Conservation (phyloP, 2,329 filamentous ascomycete species). For the Aureobasidium sp. region DNA sequence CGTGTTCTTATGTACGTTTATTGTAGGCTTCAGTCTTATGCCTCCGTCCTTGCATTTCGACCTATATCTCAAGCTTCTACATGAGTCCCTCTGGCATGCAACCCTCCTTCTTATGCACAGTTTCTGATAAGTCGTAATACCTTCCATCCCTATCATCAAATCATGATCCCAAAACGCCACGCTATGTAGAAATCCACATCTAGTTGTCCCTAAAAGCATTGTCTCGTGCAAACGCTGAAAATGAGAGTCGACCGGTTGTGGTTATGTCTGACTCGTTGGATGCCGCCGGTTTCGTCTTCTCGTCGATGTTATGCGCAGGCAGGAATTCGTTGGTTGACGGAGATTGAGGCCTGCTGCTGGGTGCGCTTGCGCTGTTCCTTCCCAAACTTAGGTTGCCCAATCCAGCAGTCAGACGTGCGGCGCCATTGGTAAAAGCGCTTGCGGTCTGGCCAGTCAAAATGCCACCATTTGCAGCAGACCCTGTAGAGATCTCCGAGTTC, state of each 20-base stretch:
- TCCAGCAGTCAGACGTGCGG: slow-evolving; percentile 8
- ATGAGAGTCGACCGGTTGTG: not conserved
- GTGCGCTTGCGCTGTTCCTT: not conserved
- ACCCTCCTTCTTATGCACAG: not conserved
- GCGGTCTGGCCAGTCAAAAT: not conserved
- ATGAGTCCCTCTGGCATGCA: not conserved
- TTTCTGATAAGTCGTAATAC: not conserved
- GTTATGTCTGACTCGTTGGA: not conserved
- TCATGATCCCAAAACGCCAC: slow-evolving; percentile 11
- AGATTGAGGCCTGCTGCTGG: not conserved
- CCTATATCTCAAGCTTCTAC: not conserved
- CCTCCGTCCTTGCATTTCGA: not conserved
- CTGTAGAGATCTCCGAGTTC: slow-evolving; percentile 15
- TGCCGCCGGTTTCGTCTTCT: not conserved
- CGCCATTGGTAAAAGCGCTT: not conserved
- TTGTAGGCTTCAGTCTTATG: not conserved
- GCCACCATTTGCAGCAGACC: slow-evolving; percentile 14
- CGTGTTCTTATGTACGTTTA: not conserved
- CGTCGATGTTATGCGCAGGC: not conserved
- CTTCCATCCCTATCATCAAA: not conserved
- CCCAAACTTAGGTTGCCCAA: slow-evolving; percentile 5
- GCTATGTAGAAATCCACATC: slow-evolving; percentile 2
- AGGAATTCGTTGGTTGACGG: not conserved
- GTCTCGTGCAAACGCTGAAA: slow-evolving; percentile 14
- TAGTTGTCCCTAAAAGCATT: slow-evolving; percentile 13